Conservation (phyloP, 345 rosid genomes). For the Camelina laxa region DNA sequence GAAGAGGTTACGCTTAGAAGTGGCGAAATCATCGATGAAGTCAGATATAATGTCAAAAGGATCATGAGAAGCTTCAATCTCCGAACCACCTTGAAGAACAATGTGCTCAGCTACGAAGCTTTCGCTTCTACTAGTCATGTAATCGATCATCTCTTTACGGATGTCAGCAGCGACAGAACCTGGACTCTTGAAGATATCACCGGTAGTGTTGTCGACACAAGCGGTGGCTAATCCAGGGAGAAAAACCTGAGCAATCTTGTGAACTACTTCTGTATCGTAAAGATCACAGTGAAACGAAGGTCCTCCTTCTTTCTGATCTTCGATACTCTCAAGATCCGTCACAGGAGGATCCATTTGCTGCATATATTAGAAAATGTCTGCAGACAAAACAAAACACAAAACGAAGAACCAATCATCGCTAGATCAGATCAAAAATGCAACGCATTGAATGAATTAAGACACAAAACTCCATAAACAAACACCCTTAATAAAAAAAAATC, state of each 20-base stretch:
- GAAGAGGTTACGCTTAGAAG: constrained; percentile 68
- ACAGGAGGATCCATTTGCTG: constrained; percentile 56
- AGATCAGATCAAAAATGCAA: constrained; percentile 1
- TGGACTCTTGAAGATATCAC: constrained; percentile 73
- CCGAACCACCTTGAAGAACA: constrained; percentile 56
- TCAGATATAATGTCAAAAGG: constrained; percentile 72
- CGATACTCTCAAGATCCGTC: constrained; percentile 55
- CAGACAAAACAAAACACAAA: neutral
- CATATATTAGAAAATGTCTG: constrained; percentile 1
- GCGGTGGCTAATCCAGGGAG: constrained; percentile 83
- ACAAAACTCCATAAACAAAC: constrained; percentile 6
- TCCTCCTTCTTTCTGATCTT: constrained; percentile 58
- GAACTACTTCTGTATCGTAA: constrained; percentile 66
- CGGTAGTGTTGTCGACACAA: constrained; percentile 84
- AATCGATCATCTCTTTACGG: constrained; percentile 74
- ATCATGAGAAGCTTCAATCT: constrained; percentile 61
- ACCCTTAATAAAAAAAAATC: constrained; percentile 15
- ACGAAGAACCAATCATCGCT: constrained; percentile 1
- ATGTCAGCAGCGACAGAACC: constrained; percentile 78
- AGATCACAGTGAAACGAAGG: constrained; percentile 67
- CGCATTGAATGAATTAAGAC: neutral
- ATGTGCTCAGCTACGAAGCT: constrained; percentile 74
- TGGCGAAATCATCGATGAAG: constrained; percentile 74
- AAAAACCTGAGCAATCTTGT: constrained; percentile 61
- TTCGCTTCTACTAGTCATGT: constrained; percentile 73